These are phyloP conservation scores for Chrysanthemum lavandulifolium DNA, from an alignment of 129 eudicot genomes.

Conservation along the genomic window DNA sequence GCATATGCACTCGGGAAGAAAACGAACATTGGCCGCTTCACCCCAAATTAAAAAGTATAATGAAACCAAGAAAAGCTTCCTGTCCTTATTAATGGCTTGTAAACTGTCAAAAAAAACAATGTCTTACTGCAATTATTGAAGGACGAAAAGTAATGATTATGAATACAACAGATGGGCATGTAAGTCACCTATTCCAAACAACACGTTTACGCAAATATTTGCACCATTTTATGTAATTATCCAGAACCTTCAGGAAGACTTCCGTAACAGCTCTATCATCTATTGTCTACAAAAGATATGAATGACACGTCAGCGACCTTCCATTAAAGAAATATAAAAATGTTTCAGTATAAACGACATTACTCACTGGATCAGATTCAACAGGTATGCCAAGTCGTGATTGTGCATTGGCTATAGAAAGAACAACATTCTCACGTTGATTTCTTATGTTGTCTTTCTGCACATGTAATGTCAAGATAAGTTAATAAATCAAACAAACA, in stretches of 20 bases:
- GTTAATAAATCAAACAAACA: slow-evolving; percentile 1
- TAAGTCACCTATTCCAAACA: slow-evolving; percentile 79
- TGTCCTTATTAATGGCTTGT: slow-evolving; percentile 88
- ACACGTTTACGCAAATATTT: slow-evolving; percentile 74
- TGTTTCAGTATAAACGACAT: slow-evolving; percentile 6
- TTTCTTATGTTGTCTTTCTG: slow-evolving; percentile 96
- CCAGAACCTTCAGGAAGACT: slow-evolving; percentile 90
- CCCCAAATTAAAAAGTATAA: slow-evolving; percentile 94
- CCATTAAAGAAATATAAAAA: slow-evolving; percentile 12
- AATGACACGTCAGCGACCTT: slow-evolving; percentile 16
- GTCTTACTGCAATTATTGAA: slow-evolving; percentile 18
- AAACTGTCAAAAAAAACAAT: slow-evolving; percentile 45
- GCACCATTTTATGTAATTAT: slow-evolving; percentile 98
- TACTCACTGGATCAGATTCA: slow-evolving; percentile 88
- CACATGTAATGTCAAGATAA: slow-evolving; percentile 23
- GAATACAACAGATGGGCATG: slow-evolving; percentile 21
- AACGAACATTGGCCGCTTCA: slow-evolving; percentile 99
- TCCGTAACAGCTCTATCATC: slow-evolving; percentile 82
- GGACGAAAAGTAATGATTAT: slow-evolving; percentile 1
- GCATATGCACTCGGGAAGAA: slow-evolving; percentile 99
- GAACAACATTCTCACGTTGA: slow-evolving; percentile 94
- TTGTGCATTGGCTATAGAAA: slow-evolving; percentile 85
- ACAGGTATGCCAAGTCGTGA: slow-evolving; percentile 76
- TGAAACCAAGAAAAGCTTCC: slow-evolving; percentile 84
- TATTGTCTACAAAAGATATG: slow-evolving; percentile 53